These are phyloP conservation scores for Rhodotorula sp. DNA, from an alignment of 1,284 basidiomycete species.

Conservation along the genomic window DNA sequence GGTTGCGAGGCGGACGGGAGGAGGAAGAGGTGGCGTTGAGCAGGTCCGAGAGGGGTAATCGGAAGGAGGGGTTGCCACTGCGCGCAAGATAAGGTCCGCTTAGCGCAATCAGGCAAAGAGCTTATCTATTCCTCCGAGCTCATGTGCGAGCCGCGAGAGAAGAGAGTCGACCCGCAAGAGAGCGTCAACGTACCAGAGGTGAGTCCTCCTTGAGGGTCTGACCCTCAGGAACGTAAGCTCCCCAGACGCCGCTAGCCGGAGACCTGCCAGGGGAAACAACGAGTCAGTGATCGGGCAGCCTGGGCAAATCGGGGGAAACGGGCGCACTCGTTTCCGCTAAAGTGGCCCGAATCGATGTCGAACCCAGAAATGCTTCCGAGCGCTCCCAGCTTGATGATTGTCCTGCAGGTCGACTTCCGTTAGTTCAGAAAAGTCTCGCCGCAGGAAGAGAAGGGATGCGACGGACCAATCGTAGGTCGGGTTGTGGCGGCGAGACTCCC, in stretches of 20 bases:
- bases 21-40: conserved; percentile 80
- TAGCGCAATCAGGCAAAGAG: neutral
- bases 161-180: no score
- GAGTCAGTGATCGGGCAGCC: neutral
- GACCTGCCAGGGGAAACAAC: conserved; percentile 20
- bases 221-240: conserved; percentile 36
- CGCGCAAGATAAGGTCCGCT: neutral
- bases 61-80: conserved; percentile 83
- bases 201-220: conserved; percentile 34
- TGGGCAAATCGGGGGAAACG: conserved; percentile 26
- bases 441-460: no score
- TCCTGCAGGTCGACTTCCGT: conserved; percentile 57
- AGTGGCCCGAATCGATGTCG: conserved; percentile 94
- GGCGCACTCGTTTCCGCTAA: conserved; percentile 82
- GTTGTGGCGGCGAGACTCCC: conserved; percentile 92
- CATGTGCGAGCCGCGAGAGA: no score
- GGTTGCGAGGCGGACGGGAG: conserved; percentile 55
- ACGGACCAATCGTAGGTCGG: conserved; percentile 80
- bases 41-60: conserved; percentile 72
- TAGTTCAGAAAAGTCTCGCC: neutral
- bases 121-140: no score
- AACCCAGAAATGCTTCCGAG: conserved; percentile 68
- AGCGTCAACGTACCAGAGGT: conserved; percentile 23
- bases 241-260: conserved; percentile 45
- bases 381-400: conserved; percentile 83